Evolutionary conservation across 2,329 filamentous ascomycete species (phyloP), one percentile per base, ranked within the genome.

Genomic region (Alternaria arbusti): DNA sequence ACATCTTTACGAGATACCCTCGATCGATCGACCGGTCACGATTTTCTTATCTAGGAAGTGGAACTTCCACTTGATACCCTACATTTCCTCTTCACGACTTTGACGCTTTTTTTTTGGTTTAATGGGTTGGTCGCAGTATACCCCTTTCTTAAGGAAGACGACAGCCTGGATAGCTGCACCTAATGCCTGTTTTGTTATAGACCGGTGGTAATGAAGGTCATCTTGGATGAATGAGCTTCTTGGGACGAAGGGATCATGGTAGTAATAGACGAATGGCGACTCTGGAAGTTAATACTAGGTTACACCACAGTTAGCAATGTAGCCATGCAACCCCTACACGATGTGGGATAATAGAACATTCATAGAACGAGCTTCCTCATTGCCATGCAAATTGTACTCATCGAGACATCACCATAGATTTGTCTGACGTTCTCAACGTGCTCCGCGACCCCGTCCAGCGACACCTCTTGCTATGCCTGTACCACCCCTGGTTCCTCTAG

Each of bases 401-500:
- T 40, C 45, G 30, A 56, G 50, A 59, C 57, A 59, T 68, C 57
- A 59, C 56, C n/a, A 49, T n/a, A 61, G 15, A 40, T 50, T 23
- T 15, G 17, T 36, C 32, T 50, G n/a, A 20, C 6, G 51, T 36
- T 68, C 54, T 72, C 51, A 60, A 12, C 73, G 65, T 40, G 68
- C 63, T 17, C 72, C 79, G 63, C 79, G 76, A 10, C 72, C 79
- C 54, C 79, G 73, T 11, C 71, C 78, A 32, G 71, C 68, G 12
- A 64, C 64, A 22, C 75, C 80, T 62, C 80, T 76, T 5, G 74
- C 75, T 57, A 80, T 81, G 13, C 77, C 77, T 68, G 78, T 80
- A 7, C 71, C 74, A n/a, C 77, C 75, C 59, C 78, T 75, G 51
- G 73, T 59, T 8, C 76, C 73, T 54, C 75, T 73, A 54, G 73